These are phyloP conservation scores for Alternaria burnsii DNA, from an alignment of 2,329 filamentous ascomycete genomes.

Conservation along the genomic window DNA sequence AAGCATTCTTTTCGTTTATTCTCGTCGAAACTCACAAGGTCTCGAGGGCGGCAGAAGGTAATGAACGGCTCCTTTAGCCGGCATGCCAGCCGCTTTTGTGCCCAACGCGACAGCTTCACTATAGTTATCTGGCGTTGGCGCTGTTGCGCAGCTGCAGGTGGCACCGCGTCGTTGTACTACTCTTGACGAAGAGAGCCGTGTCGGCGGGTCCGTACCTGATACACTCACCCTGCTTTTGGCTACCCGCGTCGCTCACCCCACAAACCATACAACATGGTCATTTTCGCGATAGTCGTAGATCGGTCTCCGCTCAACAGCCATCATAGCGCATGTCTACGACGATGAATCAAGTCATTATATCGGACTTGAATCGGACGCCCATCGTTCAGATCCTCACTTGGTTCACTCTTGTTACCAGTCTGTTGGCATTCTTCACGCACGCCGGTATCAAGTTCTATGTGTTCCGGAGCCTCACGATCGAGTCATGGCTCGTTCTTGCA, in stretches of 20 bases:
- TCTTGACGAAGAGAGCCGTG: constrained; percentile 6
- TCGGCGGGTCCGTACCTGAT: constrained; percentile 7
- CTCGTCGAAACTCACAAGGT: neutral
- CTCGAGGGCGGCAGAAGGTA: neutral
- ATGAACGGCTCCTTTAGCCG: constrained; percentile 6
- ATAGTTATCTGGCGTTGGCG: neutral
- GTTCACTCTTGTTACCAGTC: constrained; percentile 28
- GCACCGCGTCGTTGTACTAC: neutral
- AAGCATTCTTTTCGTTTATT: neutral
- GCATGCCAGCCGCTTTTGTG: neutral
- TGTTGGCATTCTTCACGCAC: constrained; percentile 31
- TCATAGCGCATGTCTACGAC: constrained; percentile 11
- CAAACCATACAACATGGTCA: constrained; percentile 12
- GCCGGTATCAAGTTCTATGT: constrained; percentile 33
- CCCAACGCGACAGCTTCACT: neutral
- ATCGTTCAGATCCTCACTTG: constrained; percentile 37
- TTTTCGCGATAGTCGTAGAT: constrained; percentile 4
- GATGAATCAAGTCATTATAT: constrained; percentile 25
- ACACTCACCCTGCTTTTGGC: neutral
- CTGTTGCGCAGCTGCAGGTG: constrained; percentile 3
- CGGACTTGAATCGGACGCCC: constrained; percentile 31
- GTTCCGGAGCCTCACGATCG: constrained; percentile 22
- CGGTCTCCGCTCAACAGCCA: constrained; percentile 1
- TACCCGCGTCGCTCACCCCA: constrained; percentile 1
- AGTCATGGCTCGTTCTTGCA: constrained; percentile 25